Conservation (phyloP, 1,139 yeast species). For the Sugiyamaella paludigena region DNA sequence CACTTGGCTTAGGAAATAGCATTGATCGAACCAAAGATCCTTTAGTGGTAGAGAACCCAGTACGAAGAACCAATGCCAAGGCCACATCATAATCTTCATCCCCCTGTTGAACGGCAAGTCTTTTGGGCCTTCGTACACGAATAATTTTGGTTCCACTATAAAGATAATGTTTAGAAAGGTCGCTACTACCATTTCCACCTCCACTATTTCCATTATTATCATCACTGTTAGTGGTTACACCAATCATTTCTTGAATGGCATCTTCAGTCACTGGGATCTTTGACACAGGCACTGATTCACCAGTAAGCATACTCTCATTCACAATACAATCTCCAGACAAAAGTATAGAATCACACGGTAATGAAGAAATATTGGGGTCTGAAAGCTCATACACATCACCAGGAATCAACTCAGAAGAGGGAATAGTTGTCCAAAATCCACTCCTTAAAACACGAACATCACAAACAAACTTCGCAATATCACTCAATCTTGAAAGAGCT, state of each 20-base stretch:
- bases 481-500: slow-evolving; percentile 68
- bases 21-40: slow-evolving; percentile 94
- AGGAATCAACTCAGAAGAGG: slow-evolving; percentile 83
- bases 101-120: slow-evolving; percentile 43
- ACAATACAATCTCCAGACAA: slow-evolving; percentile 90
- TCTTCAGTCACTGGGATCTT: slow-evolving; percentile 67
- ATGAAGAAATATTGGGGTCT: slow-evolving; percentile 67
- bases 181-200: slow-evolving; percentile 44
- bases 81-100: slow-evolving; percentile 55
- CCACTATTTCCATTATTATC: slow-evolving; percentile 51
- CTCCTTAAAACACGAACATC: slow-evolving; percentile 89
- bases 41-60: slow-evolving; percentile 93
- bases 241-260: slow-evolving; percentile 50
- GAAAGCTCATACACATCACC: slow-evolving; percentile 92
- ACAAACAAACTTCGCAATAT: slow-evolving; percentile 69
- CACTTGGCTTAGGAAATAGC: slow-evolving; percentile 93
- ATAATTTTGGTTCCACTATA: slow-evolving; percentile 88
- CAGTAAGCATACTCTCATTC: slow-evolving; percentile 94
- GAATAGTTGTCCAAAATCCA: slow-evolving; percentile 86
- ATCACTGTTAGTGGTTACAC: too few species aligned
- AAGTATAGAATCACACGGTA: slow-evolving; percentile 89
- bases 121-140: slow-evolving; percentile 63
- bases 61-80: slow-evolving; percentile 79
- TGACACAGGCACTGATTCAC: slow-evolving; percentile 96
- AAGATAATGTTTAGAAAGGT: slow-evolving; percentile 68